Evolutionary conservation across 805 yeast species (phyloP).

Genomic region (Metschnikowia colocasiae): DNA sequence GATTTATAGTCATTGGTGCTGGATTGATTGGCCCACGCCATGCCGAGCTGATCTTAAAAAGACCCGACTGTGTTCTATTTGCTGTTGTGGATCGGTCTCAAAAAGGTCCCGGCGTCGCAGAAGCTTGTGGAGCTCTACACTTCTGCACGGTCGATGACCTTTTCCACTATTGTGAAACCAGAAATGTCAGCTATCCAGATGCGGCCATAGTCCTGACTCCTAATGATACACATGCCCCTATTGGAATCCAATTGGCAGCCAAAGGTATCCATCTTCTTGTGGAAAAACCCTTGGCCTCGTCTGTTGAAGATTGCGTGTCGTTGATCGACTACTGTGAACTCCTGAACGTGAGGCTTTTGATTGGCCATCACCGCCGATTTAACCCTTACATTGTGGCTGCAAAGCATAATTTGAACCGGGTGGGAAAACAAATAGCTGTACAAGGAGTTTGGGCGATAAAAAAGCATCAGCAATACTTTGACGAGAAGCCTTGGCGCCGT

Average conservation of each 20-base stretch:
- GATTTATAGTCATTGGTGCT: conserved; percentile 23
- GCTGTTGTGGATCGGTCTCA: conserved; percentile 27
- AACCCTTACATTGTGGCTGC: conserved; percentile 40
- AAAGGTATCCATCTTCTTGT: conserved; percentile 36
- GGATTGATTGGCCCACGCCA: conserved; percentile 30
- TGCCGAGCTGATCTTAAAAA: conserved; percentile 22
- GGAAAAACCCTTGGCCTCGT: conserved; percentile 39
- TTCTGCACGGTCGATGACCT: conserved; percentile 20
- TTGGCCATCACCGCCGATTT: conserved; percentile 43
- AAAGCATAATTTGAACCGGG: conserved; percentile 27
- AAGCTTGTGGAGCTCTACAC: conserved; percentile 16
- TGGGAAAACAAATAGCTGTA: conserved; percentile 35
- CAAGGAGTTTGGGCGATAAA: conserved; percentile 42
- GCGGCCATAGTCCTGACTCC: conserved; percentile 43
- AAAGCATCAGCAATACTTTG: conserved; percentile 34
- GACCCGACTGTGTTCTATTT: conserved; percentile 21
- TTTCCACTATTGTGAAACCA: conserved; percentile 18
- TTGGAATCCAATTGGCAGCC: conserved; percentile 32
- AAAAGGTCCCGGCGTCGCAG: conserved; percentile 20
- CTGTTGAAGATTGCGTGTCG: conserved; percentile 32
- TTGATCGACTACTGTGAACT: conserved; percentile 26
- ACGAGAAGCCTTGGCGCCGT: conserved; percentile 39
- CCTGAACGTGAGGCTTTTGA: conserved; percentile 29
- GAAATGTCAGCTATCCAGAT: conserved; percentile 26
- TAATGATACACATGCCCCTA: conserved; percentile 37